These are phyloP conservation scores for Shiraia bambusicola DNA, from an alignment of 2,329 filamentous ascomycete genomes.

Conservation along the genomic window DNA sequence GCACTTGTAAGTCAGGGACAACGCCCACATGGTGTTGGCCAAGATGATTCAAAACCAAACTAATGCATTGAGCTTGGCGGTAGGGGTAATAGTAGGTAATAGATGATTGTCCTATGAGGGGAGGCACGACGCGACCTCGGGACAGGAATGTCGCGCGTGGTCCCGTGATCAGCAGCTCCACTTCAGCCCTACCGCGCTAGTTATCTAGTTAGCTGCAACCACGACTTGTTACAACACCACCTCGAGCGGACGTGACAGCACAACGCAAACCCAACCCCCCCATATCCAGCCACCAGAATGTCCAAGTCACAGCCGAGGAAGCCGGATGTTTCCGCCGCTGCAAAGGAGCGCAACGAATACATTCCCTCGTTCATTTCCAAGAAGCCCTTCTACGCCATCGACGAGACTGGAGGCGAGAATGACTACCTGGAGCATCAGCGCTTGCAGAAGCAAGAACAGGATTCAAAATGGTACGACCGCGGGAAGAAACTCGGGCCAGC, in stretches of 20 bases:
- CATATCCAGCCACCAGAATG: conserved; percentile 32
- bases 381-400: conserved; percentile 92
- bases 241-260: conserved; percentile 3
- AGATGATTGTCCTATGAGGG: too few relatives aligned
- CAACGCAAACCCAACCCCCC: neutral
- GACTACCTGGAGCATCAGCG: conserved; percentile 98
- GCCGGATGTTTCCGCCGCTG: conserved; percentile 56
- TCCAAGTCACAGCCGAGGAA: conserved; percentile 52
- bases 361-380: conserved; percentile 98
- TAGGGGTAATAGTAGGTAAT: neutral
- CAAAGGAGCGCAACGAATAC: conserved; percentile 94
- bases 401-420: conserved; percentile 64
- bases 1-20: neutral
- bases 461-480: conserved; percentile 89
- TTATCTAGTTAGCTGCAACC: conserved; percentile 16
- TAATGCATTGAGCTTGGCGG: neutral
- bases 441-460: conserved; percentile 68
- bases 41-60: conserved; percentile 4
- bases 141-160: conserved; percentile 18
- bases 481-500: conserved; percentile 81
- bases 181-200: conserved; percentile 37
- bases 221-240: conserved; percentile 6
- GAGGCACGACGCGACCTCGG: too few relatives aligned
- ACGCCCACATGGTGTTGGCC: conserved; percentile 17
- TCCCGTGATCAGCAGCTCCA: conserved; percentile 23